Conservation (phyloP, 345 rosid species). For the Salix koriyanagi region DNA sequence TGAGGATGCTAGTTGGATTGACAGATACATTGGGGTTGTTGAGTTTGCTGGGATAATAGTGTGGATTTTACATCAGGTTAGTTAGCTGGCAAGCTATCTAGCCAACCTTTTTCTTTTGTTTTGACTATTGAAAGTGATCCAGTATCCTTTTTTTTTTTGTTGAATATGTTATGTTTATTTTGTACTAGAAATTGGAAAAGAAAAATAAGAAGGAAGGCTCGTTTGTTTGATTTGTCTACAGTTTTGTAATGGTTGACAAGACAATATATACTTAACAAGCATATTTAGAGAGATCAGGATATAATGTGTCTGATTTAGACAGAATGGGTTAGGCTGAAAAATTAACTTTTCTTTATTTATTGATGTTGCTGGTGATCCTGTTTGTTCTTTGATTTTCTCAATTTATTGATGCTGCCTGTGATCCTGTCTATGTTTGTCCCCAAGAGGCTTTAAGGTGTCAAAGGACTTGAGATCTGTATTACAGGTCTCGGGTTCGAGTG, state of each 20-base stretch:
- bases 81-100: background rate
- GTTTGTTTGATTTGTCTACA: background rate
- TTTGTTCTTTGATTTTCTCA: background rate
- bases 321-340: background rate
- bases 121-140: background rate
- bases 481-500: too few species aligned
- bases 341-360: background rate
- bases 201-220: background rate
- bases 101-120: background rate
- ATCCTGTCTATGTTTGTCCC: background rate
- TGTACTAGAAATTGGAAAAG: background rate
- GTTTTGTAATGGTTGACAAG: background rate
- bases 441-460: too few species aligned
- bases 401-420: background rate
- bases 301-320: background rate
- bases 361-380: background rate
- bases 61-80: conserved; percentile 96
- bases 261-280: background rate
- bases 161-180: background rate
- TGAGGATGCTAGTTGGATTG: conserved; percentile 86
- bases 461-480: too few species aligned
- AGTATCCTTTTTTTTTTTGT: background rate
- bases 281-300: background rate
- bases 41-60: conserved; percentile 94
- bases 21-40: conserved; percentile 85